A percentile compares a stretch with the other conserved stretches of the same genome.
phyloP scores from a whole-genome alignment of 225 moss, liverwort and hornwort genomes.

The Takakia lepidozioides region DNA sequence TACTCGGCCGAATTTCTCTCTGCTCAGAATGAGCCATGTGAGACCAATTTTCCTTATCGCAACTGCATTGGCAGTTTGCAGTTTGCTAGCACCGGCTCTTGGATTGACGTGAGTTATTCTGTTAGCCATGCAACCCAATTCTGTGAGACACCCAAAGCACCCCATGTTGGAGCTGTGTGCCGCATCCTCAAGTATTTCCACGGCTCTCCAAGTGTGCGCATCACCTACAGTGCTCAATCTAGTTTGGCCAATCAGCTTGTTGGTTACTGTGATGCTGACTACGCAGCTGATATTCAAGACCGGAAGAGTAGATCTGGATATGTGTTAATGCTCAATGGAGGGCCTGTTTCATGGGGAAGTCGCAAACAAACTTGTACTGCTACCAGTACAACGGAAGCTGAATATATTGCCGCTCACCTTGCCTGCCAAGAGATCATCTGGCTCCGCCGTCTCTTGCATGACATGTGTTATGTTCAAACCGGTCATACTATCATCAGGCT shows the following conservation, averaged over 20 bases:
- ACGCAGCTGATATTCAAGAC: slow-evolving; percentile 2
- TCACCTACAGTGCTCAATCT: too few relatives aligned
- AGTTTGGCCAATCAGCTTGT: not conserved
- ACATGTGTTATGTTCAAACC: not conserved
- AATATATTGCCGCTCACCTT: too few relatives aligned
- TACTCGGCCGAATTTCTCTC: too few relatives aligned
- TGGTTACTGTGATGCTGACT: slow-evolving; percentile 4
- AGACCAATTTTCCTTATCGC: not conserved
- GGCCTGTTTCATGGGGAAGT: too few relatives aligned
- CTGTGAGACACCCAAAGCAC: not conserved
- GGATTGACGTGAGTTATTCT: not conserved
- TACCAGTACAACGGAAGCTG: too few relatives aligned
- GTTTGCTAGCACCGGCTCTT: not conserved
- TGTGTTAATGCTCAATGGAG: too few relatives aligned
- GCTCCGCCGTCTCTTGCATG: not conserved
- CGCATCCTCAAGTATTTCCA: slow-evolving; percentile 2
- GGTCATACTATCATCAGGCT: not conserved
- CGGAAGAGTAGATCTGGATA: too few relatives aligned
- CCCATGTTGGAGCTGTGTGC: not conserved
- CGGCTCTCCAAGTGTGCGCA: too few relatives aligned
- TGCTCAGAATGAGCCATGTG: not conserved
- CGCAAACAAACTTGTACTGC: too few relatives aligned
- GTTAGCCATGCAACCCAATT: not conserved
- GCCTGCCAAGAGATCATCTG: too few relatives aligned
- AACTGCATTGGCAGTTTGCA: not conserved